phyloP scores from a whole-genome alignment of 2,329 filamentous ascomycete species.

The Cladosporium colombiae region DNA sequence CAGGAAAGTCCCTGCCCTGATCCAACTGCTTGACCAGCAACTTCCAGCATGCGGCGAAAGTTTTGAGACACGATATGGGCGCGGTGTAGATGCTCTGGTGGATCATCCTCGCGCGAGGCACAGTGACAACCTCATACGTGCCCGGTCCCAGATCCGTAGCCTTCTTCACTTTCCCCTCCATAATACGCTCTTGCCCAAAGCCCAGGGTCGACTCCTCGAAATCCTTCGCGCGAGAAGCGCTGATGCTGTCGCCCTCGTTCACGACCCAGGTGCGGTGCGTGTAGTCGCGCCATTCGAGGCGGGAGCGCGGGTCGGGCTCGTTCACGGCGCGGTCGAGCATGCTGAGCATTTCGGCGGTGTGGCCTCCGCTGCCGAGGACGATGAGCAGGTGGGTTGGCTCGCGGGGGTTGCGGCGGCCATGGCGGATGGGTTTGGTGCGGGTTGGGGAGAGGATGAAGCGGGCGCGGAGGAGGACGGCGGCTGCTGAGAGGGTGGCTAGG shows the following conservation, averaged over 20 bases:
- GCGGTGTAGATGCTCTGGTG: slow-evolving; percentile 78
- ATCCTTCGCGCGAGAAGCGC: slow-evolving; percentile 61
- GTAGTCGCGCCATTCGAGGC: slow-evolving; percentile 47
- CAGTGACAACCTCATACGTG: slow-evolving; percentile 64
- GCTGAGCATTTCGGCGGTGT: slow-evolving; percentile 91
- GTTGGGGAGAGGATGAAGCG: slow-evolving; percentile 41
- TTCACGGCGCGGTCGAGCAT: slow-evolving; percentile 67
- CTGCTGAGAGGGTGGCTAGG: slow-evolving; percentile 1
- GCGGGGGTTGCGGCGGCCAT: slow-evolving; percentile 32
- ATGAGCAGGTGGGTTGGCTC: slow-evolving; percentile 66
- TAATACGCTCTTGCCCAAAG: slow-evolving; percentile 25
- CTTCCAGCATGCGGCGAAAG: slow-evolving; percentile 63
- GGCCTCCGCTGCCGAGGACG: slow-evolving; percentile 88
- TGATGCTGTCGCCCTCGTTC: slow-evolving; percentile 74
- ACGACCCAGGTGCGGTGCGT: slow-evolving; percentile 78
- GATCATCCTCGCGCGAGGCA: slow-evolving; percentile 76
- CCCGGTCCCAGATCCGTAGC: slow-evolving; percentile 29
- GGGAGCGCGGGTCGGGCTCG: slow-evolving; percentile 28
- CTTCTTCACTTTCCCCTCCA: slow-evolving; percentile 24
- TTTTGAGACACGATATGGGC: slow-evolving; percentile 66
- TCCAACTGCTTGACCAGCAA: slow-evolving; percentile 47
- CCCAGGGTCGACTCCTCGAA: slow-evolving; percentile 55
- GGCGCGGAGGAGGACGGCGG: slow-evolving; percentile 35
- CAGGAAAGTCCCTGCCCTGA: slow-evolving; percentile 55
- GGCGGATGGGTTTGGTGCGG: slow-evolving; percentile 33